phyloP scores from a whole-genome alignment of 805 yeast genomes.

The Wickerhamiella allomyrinae region DNA sequence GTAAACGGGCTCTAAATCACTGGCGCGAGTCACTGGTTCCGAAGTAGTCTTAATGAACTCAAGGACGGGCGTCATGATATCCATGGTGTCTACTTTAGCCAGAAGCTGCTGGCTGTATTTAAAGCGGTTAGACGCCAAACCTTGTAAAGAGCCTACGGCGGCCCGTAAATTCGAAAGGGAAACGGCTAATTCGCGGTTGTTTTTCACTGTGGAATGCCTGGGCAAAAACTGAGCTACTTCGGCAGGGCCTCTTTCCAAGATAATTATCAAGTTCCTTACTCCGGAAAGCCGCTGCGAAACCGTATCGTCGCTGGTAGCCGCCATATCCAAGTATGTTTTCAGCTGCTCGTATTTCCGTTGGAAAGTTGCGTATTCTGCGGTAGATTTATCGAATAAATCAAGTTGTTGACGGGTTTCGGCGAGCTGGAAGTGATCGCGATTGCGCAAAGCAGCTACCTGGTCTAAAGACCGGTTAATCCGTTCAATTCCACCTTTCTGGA shows the following conservation, averaged over 20 bases:
- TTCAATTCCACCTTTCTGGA: slow-evolving; percentile 37
- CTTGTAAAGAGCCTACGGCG: slow-evolving; percentile 1
- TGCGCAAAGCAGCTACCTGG: not conserved
- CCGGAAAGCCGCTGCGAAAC: slow-evolving; percentile 1
- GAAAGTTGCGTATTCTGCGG: not conserved
- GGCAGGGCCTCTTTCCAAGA: slow-evolving; percentile 2
- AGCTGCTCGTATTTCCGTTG: not conserved
- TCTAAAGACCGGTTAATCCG: slow-evolving; percentile 19
- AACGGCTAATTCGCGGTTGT: not conserved
- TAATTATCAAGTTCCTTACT: not conserved
- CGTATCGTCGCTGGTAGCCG: slow-evolving; percentile 4
- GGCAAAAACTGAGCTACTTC: slow-evolving; percentile 6
- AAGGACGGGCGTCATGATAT: slow-evolving; percentile 3
- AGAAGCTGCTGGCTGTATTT: not conserved
- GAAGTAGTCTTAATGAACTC: not conserved
- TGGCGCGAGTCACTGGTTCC: slow-evolving; percentile 4
- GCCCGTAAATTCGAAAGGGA: not conserved
- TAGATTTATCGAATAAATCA: not conserved
- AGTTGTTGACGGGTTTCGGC: not conserved
- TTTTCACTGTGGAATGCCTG: not conserved
- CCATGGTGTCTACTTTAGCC: not conserved
- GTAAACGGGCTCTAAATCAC: slow-evolving; percentile 10
- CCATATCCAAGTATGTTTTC: slow-evolving; percentile 1
- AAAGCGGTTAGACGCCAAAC: not conserved
- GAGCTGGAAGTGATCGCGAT: not conserved